Evolutionary conservation across 139 green algal genomes (phyloP), one percentile per base, ranked within the genome.

Genomic region (Desmodesmus armatus): DNA sequence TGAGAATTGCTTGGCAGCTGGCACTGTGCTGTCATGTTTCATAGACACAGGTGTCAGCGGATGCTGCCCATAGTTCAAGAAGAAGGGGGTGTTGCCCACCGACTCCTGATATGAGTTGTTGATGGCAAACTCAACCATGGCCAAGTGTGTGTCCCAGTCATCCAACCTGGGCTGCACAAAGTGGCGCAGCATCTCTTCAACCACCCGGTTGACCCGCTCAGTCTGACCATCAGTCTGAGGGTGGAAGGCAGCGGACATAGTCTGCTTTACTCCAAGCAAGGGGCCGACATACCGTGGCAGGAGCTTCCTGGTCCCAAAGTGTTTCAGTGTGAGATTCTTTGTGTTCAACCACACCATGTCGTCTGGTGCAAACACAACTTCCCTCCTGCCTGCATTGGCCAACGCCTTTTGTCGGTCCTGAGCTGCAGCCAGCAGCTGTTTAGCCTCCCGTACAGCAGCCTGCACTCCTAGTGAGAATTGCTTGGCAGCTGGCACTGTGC

Each of bases 221-320:
- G 87, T 93, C 70, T 95, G 90, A 1, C 93, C 93, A 79, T 96
- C 91, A 21, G 86, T 93, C 41, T 94, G 84, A 4, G 93, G 92
- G 73, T 94, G 92, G 55, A 82, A 92, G 15, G 88, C 80, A 23
- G 82, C 89, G 31, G 84, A 90, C 31, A 90, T 70, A 0, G 29
- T 76, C 37, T 81, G 47, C 25, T 87, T 83, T 3, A 77, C 86
- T 33, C 65, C 43, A 0, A 91, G 15, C n/a, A n/a, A n/a, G n/a
- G n/a, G n/a, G n/a, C 90, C 90, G 67, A 92, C 67, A 27, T 33
- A 93, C 7, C 43, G 47, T 0, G 90, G 74, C 29, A 87, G 3
- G 0, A 93, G 80, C 80, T 93, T 93, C 2, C 15, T 15, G 0
- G 51, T 70, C 6, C 85, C 78, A 33, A 67, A 17, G 2, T 44